These are phyloP conservation scores for Balamuthia mandrillaris DNA, from an alignment of 208 protist genomes.

Conservation along the genomic window DNA sequence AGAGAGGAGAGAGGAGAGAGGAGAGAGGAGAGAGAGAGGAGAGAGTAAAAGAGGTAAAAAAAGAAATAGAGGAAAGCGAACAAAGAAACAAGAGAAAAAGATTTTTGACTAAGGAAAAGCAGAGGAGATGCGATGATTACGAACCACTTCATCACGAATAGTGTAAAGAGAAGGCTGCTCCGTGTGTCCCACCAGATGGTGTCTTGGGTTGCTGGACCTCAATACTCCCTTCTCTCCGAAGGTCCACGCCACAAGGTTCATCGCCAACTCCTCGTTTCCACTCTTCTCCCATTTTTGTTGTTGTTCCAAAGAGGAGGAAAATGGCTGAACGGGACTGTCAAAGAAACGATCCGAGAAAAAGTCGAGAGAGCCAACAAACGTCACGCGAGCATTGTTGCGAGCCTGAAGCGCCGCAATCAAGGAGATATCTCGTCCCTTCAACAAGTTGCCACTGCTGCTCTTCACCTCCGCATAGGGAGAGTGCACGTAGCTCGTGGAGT, in stretches of 20 bases:
- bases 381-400: conserved; percentile 69
- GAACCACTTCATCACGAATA: conserved; percentile 56
- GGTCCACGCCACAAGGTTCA: conserved; percentile 50
- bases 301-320: background rate
- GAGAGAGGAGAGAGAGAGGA: too few relatives aligned
- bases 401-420: conserved; percentile 69
- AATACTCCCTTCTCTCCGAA: conserved; percentile 64
- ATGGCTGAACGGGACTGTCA: background rate
- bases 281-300: background rate
- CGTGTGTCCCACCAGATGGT: conserved; percentile 33
- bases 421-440: conserved; percentile 26
- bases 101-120: too few relatives aligned
- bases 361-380: conserved; percentile 62
- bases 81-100: background rate
- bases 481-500: conserved; percentile 49
- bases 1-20: too few relatives aligned
- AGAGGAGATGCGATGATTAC: background rate
- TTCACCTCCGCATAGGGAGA: background rate
- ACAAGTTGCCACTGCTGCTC: background rate
- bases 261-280: conserved; percentile 51
- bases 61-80: background rate
- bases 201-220: conserved; percentile 19
- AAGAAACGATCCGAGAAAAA: conserved; percentile 63
- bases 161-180: conserved; percentile 37
- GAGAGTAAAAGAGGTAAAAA: too few relatives aligned